phyloP scores from a whole-genome alignment of 2,329 filamentous ascomycete genomes.

The Trichoderma koningii region DNA sequence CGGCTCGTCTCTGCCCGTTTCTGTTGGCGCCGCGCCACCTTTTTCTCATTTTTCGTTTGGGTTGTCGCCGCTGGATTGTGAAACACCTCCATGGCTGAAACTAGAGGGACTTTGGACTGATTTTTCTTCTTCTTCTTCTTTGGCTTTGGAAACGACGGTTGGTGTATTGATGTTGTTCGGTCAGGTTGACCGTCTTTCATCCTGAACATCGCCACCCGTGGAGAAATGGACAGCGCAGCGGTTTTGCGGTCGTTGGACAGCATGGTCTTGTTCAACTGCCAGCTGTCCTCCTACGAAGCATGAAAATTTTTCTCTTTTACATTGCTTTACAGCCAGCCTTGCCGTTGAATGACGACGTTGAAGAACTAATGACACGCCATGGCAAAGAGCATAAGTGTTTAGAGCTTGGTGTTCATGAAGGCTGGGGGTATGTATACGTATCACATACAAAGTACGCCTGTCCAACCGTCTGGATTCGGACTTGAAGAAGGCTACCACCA shows the following conservation, averaged over 20 bases:
- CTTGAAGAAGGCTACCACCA: neutral
- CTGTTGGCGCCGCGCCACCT: conserved; percentile 26
- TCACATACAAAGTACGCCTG: conserved; percentile 14
- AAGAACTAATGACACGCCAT: conserved; percentile 7
- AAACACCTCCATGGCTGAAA: conserved; percentile 24
- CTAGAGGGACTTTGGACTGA: neutral
- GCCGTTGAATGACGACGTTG: neutral
- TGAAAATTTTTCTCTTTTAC: neutral
- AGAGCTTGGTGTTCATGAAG: neutral
- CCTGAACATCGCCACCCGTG: conserved; percentile 21
- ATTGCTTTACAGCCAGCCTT: neutral
- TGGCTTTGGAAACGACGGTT: too few relatives aligned
- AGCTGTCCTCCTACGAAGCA: neutral
- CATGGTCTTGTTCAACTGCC: neutral
- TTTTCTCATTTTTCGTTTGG: neutral
- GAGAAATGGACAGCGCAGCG: conserved; percentile 6
- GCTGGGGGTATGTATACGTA: neutral
- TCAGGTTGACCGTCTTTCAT: neutral
- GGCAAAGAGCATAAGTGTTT: neutral
- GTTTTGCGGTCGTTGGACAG: neutral
- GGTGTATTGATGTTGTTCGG: too few relatives aligned
- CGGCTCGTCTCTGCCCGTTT: conserved; percentile 29
- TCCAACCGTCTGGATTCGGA: neutral
- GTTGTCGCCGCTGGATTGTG: conserved; percentile 17
- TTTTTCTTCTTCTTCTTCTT: neutral